Percentiles rank a stretch among this genome's conserved stretches.
Evolutionary conservation across 768 basidiomycete genomes (phyloP).

Genomic region (Fomitopsis pulvina): DNA sequence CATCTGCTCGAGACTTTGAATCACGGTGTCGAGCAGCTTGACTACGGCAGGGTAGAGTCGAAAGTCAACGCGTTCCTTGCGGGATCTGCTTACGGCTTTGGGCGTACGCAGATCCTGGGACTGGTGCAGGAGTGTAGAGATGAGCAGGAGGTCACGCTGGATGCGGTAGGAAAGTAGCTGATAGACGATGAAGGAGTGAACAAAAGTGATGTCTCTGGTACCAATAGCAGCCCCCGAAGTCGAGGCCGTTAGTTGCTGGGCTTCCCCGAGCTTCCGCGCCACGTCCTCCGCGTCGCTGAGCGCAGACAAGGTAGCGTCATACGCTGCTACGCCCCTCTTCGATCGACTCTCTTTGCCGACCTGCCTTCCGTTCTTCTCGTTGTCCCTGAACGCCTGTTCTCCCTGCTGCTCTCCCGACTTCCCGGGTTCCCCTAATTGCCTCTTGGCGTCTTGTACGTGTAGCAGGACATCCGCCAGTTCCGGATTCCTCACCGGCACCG

Average conservation of each 20-base stretch:
- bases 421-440: slow-evolving; percentile 38
- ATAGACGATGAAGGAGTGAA: slow-evolving; percentile 83
- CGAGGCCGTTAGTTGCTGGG: slow-evolving; percentile 62
- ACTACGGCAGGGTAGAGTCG: slow-evolving; percentile 82
- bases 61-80: slow-evolving; percentile 50
- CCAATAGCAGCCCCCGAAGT: slow-evolving; percentile 34
- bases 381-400: slow-evolving; percentile 25
- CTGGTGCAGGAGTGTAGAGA: slow-evolving; percentile 49
- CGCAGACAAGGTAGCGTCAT: slow-evolving; percentile 77
- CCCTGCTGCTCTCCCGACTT: slow-evolving; percentile 17
- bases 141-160: slow-evolving; percentile 80
- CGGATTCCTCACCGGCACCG: slow-evolving; percentile 81
- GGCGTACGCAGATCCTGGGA: slow-evolving; percentile 19
- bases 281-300: slow-evolving; percentile 89
- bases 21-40: slow-evolving; percentile 78
- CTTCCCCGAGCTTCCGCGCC: slow-evolving; percentile 70
- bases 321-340: slow-evolving; percentile 78
- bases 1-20: slow-evolving; percentile 85
- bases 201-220: slow-evolving; percentile 71
- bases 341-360: slow-evolving; percentile 36
- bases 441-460: slow-evolving; percentile 75
- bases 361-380: slow-evolving; percentile 29
- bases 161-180: slow-evolving; percentile 84
- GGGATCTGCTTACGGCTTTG: slow-evolving; percentile 20
- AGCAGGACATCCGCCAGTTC: slow-evolving; percentile 86